These are phyloP conservation scores for Fraxinus pennsylvanica DNA, from an alignment of 257 asterid genomes.

Conservation along the genomic window DNA sequence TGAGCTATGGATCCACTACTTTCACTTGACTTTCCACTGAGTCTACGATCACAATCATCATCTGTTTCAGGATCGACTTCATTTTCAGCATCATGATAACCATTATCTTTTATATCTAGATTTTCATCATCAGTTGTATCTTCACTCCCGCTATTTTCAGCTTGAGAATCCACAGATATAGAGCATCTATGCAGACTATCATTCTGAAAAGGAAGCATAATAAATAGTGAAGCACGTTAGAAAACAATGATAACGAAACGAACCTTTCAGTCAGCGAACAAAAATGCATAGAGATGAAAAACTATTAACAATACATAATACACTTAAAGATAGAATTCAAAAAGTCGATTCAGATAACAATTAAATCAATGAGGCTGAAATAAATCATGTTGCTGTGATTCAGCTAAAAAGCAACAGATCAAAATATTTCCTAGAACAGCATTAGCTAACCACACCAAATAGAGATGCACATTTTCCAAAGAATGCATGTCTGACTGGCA, in stretches of 20 bases:
- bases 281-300: conserved; percentile 11
- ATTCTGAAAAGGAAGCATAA: conserved; percentile 52
- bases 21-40: conserved; percentile 87
- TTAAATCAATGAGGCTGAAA: conserved; percentile 7
- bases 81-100: conserved; percentile 90
- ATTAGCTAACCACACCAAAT: conserved; percentile 22
- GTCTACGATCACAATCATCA: conserved; percentile 71
- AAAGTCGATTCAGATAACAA: conserved; percentile 18
- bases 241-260: conserved; percentile 16
- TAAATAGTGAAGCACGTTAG: conserved; percentile 18
- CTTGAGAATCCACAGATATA: conserved; percentile 78
- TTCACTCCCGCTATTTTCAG: conserved; percentile 72
- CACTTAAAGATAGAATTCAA: conserved; percentile 11
- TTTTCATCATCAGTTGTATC: conserved; percentile 74
- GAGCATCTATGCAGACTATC: conserved; percentile 76
- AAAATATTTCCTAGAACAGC: conserved; percentile 8
- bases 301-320: conserved; percentile 4
- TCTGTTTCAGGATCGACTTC: conserved; percentile 78
- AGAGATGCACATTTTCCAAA: conserved; percentile 8
- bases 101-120: conserved; percentile 57
- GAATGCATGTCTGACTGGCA: conserved; percentile 16
- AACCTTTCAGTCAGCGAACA: conserved; percentile 3
- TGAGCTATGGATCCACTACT: conserved; percentile 87
- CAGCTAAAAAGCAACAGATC: conserved; percentile 19
- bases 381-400: conserved; percentile 17